Evolutionary conservation across 352 stramenopile genomes (phyloP), one percentile per base, ranked within the genome.

Genomic region (Globisporangium orthogonon): DNA sequence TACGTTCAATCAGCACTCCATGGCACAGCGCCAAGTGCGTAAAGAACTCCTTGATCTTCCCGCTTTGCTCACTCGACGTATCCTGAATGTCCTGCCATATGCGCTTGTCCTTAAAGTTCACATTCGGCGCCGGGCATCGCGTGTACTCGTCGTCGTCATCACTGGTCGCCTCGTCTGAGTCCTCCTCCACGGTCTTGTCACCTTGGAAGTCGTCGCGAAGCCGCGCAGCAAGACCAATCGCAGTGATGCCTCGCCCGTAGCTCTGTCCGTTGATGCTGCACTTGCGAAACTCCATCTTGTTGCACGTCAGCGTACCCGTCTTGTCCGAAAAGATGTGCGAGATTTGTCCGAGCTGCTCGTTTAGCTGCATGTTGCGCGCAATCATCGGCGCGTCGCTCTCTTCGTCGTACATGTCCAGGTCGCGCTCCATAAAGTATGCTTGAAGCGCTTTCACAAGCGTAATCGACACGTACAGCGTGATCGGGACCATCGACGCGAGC

Each of bases 241-340:
- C 82, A 0, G 86, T 95, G 13, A 86, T 94, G 0, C 86, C 86
- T 58, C 85, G 92, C 40, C 86, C 86, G 58, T 95, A 95, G 31
- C 71, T 87, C 17, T 73, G 68, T 6, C 86, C 86, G 49, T 78
- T 74, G 53, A 95, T 89, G 29, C 75, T 90, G 61, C 83, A 94
- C 64, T 95, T 95, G 29, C 86, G 81, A 58, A 95, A 95, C 60
- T 95, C 86, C 86, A 95, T 95, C 56, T 86, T 87, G 67, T 95
- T 95, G 66, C 85, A 94, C 2, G 86, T 95, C 0, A 95, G 63
- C 0, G 86, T 95, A 17, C 85, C 85, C 0, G 86, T 95, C 55
- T 95, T 95, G 62, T 95, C 85, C 1, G 79, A 98, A 68, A 99
- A 99, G 28, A 99, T 96, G 69, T 99, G 98, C 48, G 97, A 95